Evolutionary conservation across 176 grass and related monocot species (phyloP), one percentile per base, ranked within the genome.

Genomic region (Oropetium thomaeum): DNA sequence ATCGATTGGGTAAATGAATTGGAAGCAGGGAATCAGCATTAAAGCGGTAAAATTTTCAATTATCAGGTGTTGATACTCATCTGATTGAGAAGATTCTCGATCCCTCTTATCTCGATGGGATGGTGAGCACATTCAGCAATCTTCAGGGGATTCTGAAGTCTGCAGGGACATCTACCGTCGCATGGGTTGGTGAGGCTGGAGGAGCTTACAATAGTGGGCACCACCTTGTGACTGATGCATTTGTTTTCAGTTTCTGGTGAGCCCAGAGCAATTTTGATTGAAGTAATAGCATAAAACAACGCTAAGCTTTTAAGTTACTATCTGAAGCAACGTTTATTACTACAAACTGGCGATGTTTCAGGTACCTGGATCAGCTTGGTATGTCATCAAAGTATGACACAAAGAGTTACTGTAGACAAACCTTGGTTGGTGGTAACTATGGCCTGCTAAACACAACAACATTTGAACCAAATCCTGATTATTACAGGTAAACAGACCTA

Each of bases 171-270:
- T 82, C 86, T 11, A 34, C 83, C 0, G 74, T 81, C 5, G 80
- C 86, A 5, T 96, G 92, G 92, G 92, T 96, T 40, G 86, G 92
- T 4, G 92, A 96, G 64, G 79, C 92, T 37, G 92, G 92, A 73
- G 92, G 92, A 0, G 92, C 92, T n/a, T 96, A 92, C 66, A 96
- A 96, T 34, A 96, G 92, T 63, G 92, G 89, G 34, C 88, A 89
- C 31, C 88, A 89, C 77, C 89, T 96, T 66, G 89, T 96, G 47
- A 92, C 92, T 32, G 89, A 96, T 77, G 71, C 92, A 15, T 96
- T 96, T 80, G 89, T 92, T 19, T 89, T 92, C 83, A 96, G 92
- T 70, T 96, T 96, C 81, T 96, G 88, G 92, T 92, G 75, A 80
- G 61, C 20, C 37, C 55, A 19, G 38, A 52, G 15, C 20, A 38